Conservation (phyloP, 345 rosid species). For the Acer yangbiense region DNA sequence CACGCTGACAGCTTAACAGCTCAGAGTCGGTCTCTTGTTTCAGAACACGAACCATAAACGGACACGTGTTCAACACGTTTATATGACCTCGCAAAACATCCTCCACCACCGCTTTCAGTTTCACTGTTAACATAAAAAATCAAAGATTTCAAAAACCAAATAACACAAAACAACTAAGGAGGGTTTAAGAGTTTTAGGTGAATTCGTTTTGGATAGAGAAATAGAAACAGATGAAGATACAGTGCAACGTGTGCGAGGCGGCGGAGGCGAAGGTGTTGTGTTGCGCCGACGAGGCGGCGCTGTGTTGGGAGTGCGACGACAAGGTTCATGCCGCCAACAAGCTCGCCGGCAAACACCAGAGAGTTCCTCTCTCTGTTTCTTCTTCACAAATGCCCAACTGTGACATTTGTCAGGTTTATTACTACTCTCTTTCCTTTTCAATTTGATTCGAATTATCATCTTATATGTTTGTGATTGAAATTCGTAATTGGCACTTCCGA, state of each 20-base stretch:
- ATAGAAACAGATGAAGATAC: constrained; percentile 70
- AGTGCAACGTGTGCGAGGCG: constrained; percentile 94
- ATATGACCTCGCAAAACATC: constrained; percentile 19
- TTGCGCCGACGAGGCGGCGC: constrained; percentile 99
- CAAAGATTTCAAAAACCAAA: not conserved
- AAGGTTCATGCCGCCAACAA: constrained; percentile 94
- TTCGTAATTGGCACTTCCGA: too few relatives aligned
- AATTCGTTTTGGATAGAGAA: constrained; percentile 11
- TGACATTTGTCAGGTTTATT: constrained; percentile 88
- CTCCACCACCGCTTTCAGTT: not conserved
- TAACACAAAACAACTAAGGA: not conserved
- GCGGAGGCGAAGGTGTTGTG: constrained; percentile 95
- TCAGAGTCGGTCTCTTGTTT: constrained; percentile 21
- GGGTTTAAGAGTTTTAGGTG: not conserved
- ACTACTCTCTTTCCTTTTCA: too few relatives aligned
- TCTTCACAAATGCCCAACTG: constrained; percentile 86
- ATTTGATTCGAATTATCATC: not conserved
- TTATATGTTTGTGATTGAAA: too few relatives aligned
- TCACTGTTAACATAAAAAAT: not conserved
- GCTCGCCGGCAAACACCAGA: constrained; percentile 95
- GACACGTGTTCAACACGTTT: constrained; percentile 24
- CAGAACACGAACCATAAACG: not conserved
- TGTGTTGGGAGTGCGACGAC: constrained; percentile 89
- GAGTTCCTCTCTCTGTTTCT: constrained; percentile 74
- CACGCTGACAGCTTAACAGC: not conserved